Conservation (phyloP, 2,329 filamentous ascomycete species). For the Clonostachys sp. region DNA sequence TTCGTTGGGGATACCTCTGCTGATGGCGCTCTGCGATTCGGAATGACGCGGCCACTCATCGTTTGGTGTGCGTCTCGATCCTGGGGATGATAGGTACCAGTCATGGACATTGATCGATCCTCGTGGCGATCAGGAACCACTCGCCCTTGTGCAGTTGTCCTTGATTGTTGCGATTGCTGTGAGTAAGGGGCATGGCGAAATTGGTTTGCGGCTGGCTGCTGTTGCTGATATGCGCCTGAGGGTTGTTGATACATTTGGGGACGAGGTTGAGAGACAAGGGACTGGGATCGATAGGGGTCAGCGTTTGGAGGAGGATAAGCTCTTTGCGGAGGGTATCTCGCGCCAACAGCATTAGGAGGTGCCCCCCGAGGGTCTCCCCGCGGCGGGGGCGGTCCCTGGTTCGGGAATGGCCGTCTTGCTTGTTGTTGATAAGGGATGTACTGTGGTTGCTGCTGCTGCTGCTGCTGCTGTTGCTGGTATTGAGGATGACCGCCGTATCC, state of each 20-base stretch:
- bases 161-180: constrained; percentile 54
- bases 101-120: constrained; percentile 95
- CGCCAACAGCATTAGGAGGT: constrained; percentile 32
- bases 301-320: constrained; percentile 67
- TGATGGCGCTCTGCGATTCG: constrained; percentile 52
- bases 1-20: constrained; percentile 31
- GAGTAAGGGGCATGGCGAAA: constrained; percentile 74
- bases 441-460: constrained; percentile 27
- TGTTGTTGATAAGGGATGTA: constrained; percentile 20
- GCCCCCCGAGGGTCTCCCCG: constrained; percentile 60
- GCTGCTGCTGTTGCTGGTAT: constrained; percentile 44
- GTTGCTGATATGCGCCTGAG: constrained; percentile 54
- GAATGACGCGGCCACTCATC: constrained; percentile 89
- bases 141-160: constrained; percentile 86
- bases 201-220: constrained; percentile 63
- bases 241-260: constrained; percentile 68
- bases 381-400: constrained; percentile 44
- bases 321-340: constrained; percentile 45
- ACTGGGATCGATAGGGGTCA: constrained; percentile 89
- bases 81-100: constrained; percentile 62
- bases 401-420: constrained; percentile 32
- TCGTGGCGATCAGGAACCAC: constrained; percentile 88
- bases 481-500: constrained; percentile 19
- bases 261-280: constrained; percentile 72
- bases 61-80: constrained; percentile 83